phyloP scores from a whole-genome alignment of 768 basidiomycete genomes.

The Strobilomyces confusus region DNA sequence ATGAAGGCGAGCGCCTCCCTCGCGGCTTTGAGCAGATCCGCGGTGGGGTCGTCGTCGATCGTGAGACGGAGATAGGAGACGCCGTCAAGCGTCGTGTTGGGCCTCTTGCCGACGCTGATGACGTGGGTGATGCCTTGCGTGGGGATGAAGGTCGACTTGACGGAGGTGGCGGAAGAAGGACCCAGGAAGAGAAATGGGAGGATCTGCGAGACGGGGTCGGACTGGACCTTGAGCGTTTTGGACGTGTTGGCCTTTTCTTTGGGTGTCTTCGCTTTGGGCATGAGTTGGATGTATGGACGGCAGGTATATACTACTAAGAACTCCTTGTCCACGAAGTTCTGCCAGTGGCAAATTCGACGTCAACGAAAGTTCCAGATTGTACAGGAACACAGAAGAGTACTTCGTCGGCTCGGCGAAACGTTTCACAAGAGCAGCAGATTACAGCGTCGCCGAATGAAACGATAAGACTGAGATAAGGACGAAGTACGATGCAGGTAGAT shows the following conservation, averaged over 20 bases:
- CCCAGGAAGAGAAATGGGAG: constrained; percentile 11
- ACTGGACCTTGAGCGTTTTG: background rate
- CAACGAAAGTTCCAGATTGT: too few species aligned
- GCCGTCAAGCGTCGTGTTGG: background rate
- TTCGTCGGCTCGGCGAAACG: too few species aligned
- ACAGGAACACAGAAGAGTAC: too few species aligned
- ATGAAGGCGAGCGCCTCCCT: constrained; percentile 1
- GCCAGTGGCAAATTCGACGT: too few species aligned
- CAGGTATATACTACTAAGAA: too few species aligned
- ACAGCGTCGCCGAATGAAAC: too few species aligned
- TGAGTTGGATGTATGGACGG: background rate
- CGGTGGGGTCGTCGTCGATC: constrained; percentile 7
- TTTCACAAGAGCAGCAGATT: too few species aligned
- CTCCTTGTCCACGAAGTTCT: too few species aligned
- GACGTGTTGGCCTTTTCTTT: background rate
- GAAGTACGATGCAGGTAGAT: too few species aligned
- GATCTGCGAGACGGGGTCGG: constrained; percentile 2
- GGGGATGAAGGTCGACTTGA: constrained; percentile 1
- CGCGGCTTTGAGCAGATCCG: constrained; percentile 1
- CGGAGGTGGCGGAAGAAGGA: constrained; percentile 7
- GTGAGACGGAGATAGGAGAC: constrained; percentile 8
- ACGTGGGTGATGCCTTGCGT: constrained; percentile 9
- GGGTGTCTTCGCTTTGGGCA: background rate
- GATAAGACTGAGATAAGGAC: too few species aligned
- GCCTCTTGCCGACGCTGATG: constrained; percentile 10